phyloP scores from a whole-genome alignment of 768 basidiomycete species.

The Stropharia rugosoannulata region DNA sequence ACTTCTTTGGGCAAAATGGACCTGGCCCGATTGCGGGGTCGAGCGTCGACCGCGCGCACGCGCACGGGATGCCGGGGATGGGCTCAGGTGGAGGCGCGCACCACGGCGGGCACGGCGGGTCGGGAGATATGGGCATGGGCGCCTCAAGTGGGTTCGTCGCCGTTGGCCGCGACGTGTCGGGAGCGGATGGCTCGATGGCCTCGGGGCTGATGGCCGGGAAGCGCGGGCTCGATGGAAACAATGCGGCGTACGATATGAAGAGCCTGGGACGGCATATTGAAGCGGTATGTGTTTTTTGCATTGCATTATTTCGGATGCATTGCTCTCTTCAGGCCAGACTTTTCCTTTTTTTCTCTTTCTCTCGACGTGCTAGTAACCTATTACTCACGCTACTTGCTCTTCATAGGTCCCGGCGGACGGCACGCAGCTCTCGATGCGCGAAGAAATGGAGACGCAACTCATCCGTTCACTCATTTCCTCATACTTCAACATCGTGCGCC shows the following conservation, averaged over 20 bases:
- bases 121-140: conserved; percentile 5
- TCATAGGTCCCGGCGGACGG: conserved; percentile 61
- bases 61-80: neutral
- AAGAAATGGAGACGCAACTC: conserved; percentile 95
- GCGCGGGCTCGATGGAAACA: conserved; percentile 67
- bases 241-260: conserved; percentile 97
- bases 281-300: conserved; percentile 61
- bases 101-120: conserved; percentile 15
- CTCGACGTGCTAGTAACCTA: neutral
- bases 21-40: conserved; percentile 68
- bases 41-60: conserved; percentile 40
- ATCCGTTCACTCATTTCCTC: conserved; percentile 94
- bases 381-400: neutral
- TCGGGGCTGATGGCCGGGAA: conserved; percentile 69
- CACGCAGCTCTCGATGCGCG: conserved; percentile 66
- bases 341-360: conserved; percentile 5
- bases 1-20: conserved; percentile 94
- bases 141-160: conserved; percentile 32
- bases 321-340: neutral
- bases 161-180: conserved; percentile 66
- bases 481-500: conserved; percentile 95
- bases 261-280: conserved; percentile 97
- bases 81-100: no score
- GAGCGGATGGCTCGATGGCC: conserved; percentile 46
- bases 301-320: neutral